Evolutionary conservation across 768 basidiomycete species (phyloP).

Genomic region (Hygrocybe coccinea): DNA sequence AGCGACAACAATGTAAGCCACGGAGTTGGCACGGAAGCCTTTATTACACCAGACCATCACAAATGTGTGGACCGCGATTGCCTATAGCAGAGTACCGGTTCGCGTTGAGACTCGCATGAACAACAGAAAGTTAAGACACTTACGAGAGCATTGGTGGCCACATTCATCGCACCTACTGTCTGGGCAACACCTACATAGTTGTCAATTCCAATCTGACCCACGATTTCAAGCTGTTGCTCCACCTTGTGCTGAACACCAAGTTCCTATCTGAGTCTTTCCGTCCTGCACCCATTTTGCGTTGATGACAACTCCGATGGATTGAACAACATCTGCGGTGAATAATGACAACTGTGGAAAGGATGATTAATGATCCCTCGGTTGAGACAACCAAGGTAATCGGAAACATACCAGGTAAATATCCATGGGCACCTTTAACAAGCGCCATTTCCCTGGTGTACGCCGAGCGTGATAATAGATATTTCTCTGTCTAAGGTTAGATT

Average conservation of each 20-base stretch:
- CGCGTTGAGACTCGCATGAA: not conserved
- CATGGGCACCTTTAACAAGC: not conserved
- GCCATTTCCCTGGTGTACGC: not conserved
- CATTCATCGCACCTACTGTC: not conserved
- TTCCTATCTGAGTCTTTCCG: conserved; percentile 3
- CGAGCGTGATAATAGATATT: conserved; percentile 3
- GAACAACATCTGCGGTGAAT: conserved; percentile 3
- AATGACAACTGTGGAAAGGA: conserved; percentile 2
- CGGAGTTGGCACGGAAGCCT: conserved; percentile 1
- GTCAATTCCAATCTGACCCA: not conserved
- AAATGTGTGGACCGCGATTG: conserved; percentile 9
- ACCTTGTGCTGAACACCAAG: conserved; percentile 6
- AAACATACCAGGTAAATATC: conserved; percentile 2
- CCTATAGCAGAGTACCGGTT: not conserved
- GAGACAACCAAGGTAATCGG: not conserved
- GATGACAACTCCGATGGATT: not conserved
- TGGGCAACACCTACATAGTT: not conserved
- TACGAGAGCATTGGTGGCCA: conserved; percentile 8
- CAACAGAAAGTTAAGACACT: not conserved
- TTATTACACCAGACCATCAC: conserved; percentile 7
- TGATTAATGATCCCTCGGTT: too few species aligned
- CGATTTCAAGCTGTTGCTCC: too few species aligned
- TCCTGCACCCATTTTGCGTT: conserved; percentile 6
- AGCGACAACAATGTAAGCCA: conserved; percentile 18
- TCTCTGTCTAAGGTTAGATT: not conserved